Base-by-base conservation (phyloP, 1,284 basidiomycete species). In the Termitomyces sp. region DNA sequence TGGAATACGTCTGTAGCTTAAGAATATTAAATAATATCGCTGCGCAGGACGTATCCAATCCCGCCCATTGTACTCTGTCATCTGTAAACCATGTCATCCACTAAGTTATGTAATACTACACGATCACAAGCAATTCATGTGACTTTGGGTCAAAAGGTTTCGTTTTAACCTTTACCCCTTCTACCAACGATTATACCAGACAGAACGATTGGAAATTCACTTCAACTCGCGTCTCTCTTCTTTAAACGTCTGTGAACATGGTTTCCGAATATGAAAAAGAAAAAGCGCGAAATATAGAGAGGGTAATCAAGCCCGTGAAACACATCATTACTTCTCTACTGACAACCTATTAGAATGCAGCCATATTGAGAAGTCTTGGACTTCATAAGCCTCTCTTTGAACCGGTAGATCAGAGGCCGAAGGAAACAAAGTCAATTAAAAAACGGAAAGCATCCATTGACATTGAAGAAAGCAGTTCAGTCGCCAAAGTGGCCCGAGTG, bases 21-120 rank as follows among this genome's bases (percentile, higher is more conserved):
- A 86, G 71, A 79, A 68, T 62, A 85, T 88, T 70, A 85, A 84
- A 70, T 88, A 76, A 62, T 44, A 10, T 17, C 28, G 15, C 45
- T 47, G 31, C 45, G 45, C 45, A 46, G 31, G 2, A 31, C 45
- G 45, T 19, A 34, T 13, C 2, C 39, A 40, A 17, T 9, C n/a
- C 19, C 5, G 4, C 15, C 15, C 34, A 36, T 19, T 21, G 39
- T 12, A 12, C 6, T 19, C 24, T 33, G 33, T 36, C 28, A 30
- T 30, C 7, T n/a, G 34, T 36, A 36, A 36, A n/a, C 15, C 24
- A n/a, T 31, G 30, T 17, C 6, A 30, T 44, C 43, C 6, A 15
- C 7, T 21, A 33, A 15, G 21, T 26, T 36, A 38, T 48, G 34
- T 48, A 36, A 48, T 38, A 10, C 9, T 39, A 39, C 43, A n/a